phyloP scores from a whole-genome alignment of 2,329 filamentous ascomycete species.

The Xylariaceae sp. region DNA sequence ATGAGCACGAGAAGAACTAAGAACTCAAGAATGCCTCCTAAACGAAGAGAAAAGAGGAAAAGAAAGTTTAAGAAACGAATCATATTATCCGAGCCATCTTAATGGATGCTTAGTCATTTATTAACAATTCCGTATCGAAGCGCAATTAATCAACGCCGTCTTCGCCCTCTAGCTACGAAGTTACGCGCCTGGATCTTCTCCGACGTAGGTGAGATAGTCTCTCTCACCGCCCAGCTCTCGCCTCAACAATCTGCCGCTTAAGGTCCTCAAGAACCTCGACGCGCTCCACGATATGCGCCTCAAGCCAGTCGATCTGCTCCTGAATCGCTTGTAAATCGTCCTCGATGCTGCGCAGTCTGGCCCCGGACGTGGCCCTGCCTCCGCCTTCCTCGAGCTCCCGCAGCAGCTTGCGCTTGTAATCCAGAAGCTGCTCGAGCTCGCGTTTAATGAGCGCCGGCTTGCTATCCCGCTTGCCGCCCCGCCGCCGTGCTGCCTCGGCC shows the following conservation, averaged over 20 bases:
- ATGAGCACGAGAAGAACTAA: no score
- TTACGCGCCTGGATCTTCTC: no score
- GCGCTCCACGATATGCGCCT: conserved; percentile 72
- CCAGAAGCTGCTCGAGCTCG: conserved; percentile 87
- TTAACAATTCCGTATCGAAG: no score
- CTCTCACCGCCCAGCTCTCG: conserved; percentile 54
- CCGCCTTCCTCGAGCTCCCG: conserved; percentile 69
- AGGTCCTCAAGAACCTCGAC: conserved; percentile 73
- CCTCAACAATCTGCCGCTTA: conserved; percentile 78
- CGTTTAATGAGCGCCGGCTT: conserved; percentile 91
- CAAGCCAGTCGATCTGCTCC: conserved; percentile 89
- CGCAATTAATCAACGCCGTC: no score
- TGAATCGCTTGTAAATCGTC: conserved; percentile 88
- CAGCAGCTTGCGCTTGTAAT: conserved; percentile 84
- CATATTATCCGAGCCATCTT: no score
- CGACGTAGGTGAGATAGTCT: not conserved
- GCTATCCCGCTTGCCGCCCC: conserved; percentile 61
- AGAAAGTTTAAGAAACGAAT: no score
- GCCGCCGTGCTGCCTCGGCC: conserved; percentile 58
- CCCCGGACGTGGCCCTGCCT: conserved; percentile 64
- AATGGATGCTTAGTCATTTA: no score
- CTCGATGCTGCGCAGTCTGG: conserved; percentile 68
- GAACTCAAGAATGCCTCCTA: no score
- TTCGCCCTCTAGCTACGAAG: no score
- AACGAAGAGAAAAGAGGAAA: no score